A percentile compares a stretch with the other conserved stretches of the same genome.
Conservation (phyloP, 2,329 filamentous ascomycete species). For the Clonostachys rhizophaga region DNA sequence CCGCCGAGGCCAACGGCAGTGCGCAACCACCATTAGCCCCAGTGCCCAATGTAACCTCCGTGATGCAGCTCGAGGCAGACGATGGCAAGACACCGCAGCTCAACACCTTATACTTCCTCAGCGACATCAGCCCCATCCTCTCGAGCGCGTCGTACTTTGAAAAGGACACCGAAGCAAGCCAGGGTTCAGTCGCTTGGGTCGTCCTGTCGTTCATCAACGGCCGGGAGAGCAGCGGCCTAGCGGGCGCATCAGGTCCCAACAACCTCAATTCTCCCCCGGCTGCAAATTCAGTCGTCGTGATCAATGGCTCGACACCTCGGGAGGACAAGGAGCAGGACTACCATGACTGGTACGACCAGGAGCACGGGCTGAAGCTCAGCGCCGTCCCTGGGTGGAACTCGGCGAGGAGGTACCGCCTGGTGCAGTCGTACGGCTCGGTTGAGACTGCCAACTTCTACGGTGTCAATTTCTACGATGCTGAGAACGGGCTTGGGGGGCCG, state of each 20-base stretch:
- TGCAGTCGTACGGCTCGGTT: conserved; percentile 5
- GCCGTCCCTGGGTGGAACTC: conserved; percentile 7
- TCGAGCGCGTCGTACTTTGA: background rate
- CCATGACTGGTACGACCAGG: conserved; percentile 7
- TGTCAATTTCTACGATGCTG: conserved; percentile 7
- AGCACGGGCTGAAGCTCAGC: conserved; percentile 6
- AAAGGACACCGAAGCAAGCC: conserved; percentile 1
- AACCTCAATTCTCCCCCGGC: background rate
- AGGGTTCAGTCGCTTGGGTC: conserved; percentile 3
- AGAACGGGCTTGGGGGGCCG: conserved; percentile 8
- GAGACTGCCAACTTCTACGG: conserved; percentile 7
- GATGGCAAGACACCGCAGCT: conserved; percentile 1
- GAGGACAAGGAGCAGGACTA: conserved; percentile 7
- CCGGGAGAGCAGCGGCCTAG: background rate
- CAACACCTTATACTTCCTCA: conserved; percentile 5
- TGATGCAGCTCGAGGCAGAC: background rate
- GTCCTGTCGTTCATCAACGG: conserved; percentile 6
- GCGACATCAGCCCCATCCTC: conserved; percentile 6
- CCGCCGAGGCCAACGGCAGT: background rate
- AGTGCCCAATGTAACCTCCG: background rate
- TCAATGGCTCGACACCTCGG: conserved; percentile 6
- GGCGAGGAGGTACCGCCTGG: conserved; percentile 4
- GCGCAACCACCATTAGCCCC: background rate
- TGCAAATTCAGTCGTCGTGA: conserved; percentile 2
- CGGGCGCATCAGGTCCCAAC: background rate